A percentile compares a stretch with the other conserved stretches of the same genome.
Conservation (phyloP, 2,329 filamentous ascomycete species). For the Didymellaceae sp. region DNA sequence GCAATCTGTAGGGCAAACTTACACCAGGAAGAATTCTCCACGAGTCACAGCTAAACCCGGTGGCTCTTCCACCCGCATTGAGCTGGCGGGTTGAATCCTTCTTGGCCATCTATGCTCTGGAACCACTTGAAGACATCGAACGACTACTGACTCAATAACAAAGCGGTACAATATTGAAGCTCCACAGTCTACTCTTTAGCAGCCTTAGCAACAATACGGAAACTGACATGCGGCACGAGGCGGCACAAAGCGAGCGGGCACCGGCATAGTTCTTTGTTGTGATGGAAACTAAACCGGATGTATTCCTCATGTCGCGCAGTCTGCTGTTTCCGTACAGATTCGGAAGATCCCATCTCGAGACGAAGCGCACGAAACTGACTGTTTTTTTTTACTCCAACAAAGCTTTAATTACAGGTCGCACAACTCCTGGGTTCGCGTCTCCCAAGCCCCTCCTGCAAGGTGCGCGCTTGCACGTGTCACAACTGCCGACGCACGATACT, state of each 20-base stretch:
- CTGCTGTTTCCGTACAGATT: constrained; percentile 10
- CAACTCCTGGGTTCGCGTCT: not conserved
- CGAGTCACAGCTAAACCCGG: constrained; percentile 13
- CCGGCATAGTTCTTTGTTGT: constrained; percentile 9
- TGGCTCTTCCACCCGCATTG: constrained; percentile 9
- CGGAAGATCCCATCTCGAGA: constrained; percentile 4
- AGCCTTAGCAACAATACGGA: constrained; percentile 14
- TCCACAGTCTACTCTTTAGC: constrained; percentile 14
- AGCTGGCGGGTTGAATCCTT: constrained; percentile 16
- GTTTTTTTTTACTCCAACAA: not conserved
- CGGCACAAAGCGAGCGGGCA: constrained; percentile 12
- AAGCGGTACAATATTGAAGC: constrained; percentile 15
- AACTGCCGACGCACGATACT: not conserved
- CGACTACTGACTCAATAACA: constrained; percentile 16
- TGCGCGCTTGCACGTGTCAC: constrained; percentile 9
- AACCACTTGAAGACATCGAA: constrained; percentile 8
- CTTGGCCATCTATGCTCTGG: constrained; percentile 9
- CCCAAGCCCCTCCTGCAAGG: not conserved
- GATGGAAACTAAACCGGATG: constrained; percentile 12
- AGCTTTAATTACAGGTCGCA: not conserved
- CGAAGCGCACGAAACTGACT: constrained; percentile 5
- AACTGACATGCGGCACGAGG: constrained; percentile 13
- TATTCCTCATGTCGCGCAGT: constrained; percentile 9
- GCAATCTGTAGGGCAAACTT: constrained; percentile 4
- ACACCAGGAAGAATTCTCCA: constrained; percentile 14